These are phyloP conservation scores for Metarhizium anisopliae DNA, from an alignment of 2,329 filamentous ascomycete species.

Conservation along the genomic window DNA sequence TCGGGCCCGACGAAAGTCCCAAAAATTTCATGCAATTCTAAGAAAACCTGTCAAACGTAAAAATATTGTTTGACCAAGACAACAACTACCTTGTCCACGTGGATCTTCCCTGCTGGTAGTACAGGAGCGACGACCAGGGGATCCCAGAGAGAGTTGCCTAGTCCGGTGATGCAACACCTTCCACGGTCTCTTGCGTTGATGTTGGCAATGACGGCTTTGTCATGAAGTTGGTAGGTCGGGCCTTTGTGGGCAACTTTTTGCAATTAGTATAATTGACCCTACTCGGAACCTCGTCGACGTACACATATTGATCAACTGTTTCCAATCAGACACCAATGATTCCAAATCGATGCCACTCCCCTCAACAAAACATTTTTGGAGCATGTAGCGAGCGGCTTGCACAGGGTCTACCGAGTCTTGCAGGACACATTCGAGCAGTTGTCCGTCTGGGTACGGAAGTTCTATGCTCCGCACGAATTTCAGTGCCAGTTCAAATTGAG, in stretches of 20 bases:
- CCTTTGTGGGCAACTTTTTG: neutral
- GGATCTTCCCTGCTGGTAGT: neutral
- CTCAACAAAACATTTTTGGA: constrained; percentile 2
- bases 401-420: constrained; percentile 3
- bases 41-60: neutral
- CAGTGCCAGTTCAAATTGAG: neutral
- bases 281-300: neutral
- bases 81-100: neutral
- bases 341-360: neutral
- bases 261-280: neutral
- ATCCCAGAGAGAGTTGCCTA: constrained; percentile 3
- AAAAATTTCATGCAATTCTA: neutral
- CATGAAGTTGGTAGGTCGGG: neutral
- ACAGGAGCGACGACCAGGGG: constrained; percentile 2
- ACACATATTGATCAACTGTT: constrained; percentile 4
- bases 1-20: neutral
- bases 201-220: neutral
- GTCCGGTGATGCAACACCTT: constrained; percentile 3
- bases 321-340: neutral
- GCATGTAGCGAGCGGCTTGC: constrained; percentile 7
- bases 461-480: neutral
- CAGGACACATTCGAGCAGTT: constrained; percentile 6
- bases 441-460: constrained; percentile 4
- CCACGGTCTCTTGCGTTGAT: constrained; percentile 1
- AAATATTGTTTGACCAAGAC: neutral